Conservation (phyloP, 1,284 basidiomycete genomes). For the Sporisorium scitamineum region DNA sequence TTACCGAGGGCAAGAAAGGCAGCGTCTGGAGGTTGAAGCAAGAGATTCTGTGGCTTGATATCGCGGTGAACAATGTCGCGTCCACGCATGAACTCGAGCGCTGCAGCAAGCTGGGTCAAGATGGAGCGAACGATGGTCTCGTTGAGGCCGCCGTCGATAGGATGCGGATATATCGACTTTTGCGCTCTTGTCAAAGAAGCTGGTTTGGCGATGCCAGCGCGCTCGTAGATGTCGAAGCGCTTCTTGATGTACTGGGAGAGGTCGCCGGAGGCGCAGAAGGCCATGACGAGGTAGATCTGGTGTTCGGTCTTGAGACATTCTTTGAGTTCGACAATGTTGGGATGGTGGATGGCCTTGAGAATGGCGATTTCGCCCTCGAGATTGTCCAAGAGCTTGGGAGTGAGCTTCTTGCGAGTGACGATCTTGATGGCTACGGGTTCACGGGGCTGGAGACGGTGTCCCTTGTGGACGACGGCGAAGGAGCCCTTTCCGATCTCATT, state of each 20-base stretch:
- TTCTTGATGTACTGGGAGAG: constrained; percentile 89
- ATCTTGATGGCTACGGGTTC: constrained; percentile 89
- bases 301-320: constrained; percentile 93
- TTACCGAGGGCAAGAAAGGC: constrained; percentile 86
- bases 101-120: constrained; percentile 91
- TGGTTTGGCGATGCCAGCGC: constrained; percentile 28
- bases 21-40: constrained; percentile 84
- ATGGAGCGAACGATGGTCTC: constrained; percentile 93
- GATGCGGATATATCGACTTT: constrained; percentile 83
- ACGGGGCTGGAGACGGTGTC: constrained; percentile 72
- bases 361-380: constrained; percentile 97
- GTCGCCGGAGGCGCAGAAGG: constrained; percentile 94
- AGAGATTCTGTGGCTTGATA: constrained; percentile 96
- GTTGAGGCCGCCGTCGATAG: constrained; percentile 87
- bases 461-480: constrained; percentile 95
- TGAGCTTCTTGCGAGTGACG: constrained; percentile 88
- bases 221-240: constrained; percentile 53
- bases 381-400: constrained; percentile 93
- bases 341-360: constrained; percentile 90
- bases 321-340: constrained; percentile 90
- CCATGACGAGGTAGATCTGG: constrained; percentile 98
- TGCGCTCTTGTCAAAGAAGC: constrained; percentile 24
- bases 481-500: constrained; percentile 79
- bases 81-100: constrained; percentile 89
- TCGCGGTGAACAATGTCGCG: constrained; percentile 94